Percentiles rank a stretch among this genome's conserved stretches.
Evolutionary conservation across 2,329 filamentous ascomycete genomes (phyloP).

Genomic region (Aspergillus niger): DNA sequence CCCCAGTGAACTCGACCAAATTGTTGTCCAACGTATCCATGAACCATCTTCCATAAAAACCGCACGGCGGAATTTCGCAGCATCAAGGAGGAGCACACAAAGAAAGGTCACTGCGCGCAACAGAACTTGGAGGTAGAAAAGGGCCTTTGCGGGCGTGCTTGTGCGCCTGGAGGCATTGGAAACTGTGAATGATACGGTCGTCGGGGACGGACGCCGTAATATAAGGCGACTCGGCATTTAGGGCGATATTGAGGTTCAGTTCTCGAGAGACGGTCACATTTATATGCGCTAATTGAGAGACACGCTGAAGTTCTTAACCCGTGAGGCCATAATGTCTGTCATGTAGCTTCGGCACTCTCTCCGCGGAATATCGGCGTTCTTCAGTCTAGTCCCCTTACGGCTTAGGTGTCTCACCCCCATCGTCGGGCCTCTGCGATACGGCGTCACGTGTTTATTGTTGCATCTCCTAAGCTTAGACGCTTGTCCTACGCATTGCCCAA

Average conservation of each 20-base stretch:
- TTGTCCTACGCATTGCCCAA: conserved; percentile 23
- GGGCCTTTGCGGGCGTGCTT: conserved; percentile 49
- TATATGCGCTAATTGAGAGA: not conserved
- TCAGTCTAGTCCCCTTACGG: conserved; percentile 14
- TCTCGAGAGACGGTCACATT: not conserved
- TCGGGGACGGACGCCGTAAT: conserved; percentile 66
- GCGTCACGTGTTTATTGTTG: conserved; percentile 29
- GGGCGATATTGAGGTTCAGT: not conserved
- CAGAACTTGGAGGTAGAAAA: conserved; percentile 48
- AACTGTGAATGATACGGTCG: conserved; percentile 89
- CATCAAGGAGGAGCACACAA: conserved; percentile 40
- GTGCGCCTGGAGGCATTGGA: conserved; percentile 68
- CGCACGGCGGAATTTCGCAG: conserved; percentile 35
- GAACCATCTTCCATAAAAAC: conserved; percentile 30
- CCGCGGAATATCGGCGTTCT: not conserved
- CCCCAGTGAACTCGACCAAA: conserved; percentile 40
- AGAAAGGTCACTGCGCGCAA: conserved; percentile 49
- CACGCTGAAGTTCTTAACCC: not conserved
- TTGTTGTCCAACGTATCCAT: conserved; percentile 30
- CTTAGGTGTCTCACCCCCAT: conserved; percentile 1
- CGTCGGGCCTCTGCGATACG: conserved; percentile 15
- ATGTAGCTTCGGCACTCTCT: not conserved
- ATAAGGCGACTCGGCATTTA: conserved; percentile 61
- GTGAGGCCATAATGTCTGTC: not conserved
- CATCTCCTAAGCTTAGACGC: conserved; percentile 15